Evolutionary conservation across 1,284 basidiomycete genomes (phyloP).

Genomic region (Cryptococcus wingfieldii): DNA sequence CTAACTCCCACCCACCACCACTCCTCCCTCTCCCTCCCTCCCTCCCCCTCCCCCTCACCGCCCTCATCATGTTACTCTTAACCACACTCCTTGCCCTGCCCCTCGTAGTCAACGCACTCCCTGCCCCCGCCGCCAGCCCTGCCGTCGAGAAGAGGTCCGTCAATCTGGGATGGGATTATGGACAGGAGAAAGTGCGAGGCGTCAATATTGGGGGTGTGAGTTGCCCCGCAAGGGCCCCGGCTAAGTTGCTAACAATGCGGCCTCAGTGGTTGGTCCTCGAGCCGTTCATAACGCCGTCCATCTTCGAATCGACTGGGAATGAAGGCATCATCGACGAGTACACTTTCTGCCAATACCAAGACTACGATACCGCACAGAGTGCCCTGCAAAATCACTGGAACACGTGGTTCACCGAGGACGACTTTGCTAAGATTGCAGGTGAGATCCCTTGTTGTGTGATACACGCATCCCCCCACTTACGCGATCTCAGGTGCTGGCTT

Average conservation of each 20-base stretch:
- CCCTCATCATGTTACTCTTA: neutral
- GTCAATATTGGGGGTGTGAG: constrained; percentile 49
- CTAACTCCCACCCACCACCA: constrained; percentile 4
- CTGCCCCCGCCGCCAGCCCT: neutral
- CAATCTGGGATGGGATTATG: constrained; percentile 44
- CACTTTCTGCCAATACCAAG: constrained; percentile 58
- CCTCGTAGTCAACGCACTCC: neutral
- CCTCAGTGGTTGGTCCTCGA: neutral
- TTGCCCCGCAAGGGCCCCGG: neutral
- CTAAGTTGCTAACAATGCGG: neutral
- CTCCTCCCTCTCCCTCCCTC: neutral
- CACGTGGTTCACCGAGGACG: constrained; percentile 67
- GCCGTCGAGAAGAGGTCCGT: constrained; percentile 21
- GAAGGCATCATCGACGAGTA: constrained; percentile 70
- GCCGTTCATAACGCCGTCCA: constrained; percentile 41
- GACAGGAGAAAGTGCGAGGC: constrained; percentile 42
- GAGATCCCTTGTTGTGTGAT: neutral
- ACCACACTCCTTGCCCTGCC: constrained; percentile 1
- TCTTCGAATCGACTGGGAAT: constrained; percentile 78
- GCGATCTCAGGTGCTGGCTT: constrained; percentile 55
- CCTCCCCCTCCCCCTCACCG: neutral
- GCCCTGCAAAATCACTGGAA: constrained; percentile 44
- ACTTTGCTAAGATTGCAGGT: constrained; percentile 81
- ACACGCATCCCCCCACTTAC: neutral
- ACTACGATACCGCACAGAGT: constrained; percentile 29